Conservation (phyloP, 2,329 filamentous ascomycete species). For the Fusarium agapanthi region DNA sequence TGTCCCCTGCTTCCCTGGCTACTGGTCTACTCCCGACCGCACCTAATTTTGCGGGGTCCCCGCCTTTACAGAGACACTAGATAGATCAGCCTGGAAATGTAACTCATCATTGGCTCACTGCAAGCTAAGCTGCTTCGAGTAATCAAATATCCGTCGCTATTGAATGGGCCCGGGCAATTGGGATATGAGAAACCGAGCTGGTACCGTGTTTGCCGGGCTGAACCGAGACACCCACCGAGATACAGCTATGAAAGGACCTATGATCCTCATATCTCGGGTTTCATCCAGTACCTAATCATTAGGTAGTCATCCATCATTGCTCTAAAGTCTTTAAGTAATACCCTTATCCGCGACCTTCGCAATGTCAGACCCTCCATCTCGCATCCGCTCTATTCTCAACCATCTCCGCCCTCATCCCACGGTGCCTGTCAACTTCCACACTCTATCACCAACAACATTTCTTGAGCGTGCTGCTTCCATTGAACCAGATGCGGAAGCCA, state of each 20-base stretch:
- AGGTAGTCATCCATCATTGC: background rate
- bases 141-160: background rate
- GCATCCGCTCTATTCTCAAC: conserved; percentile 65
- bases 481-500: conserved; percentile 84
- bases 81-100: conserved; percentile 19
- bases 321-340: background rate
- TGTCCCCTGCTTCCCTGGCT: background rate
- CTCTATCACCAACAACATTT: conserved; percentile 87
- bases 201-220: conserved; percentile 40
- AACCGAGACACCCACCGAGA: conserved; percentile 37
- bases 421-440: conserved; percentile 71
- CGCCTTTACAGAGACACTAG: conserved; percentile 21
- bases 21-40: background rate
- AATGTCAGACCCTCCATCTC: conserved; percentile 72
- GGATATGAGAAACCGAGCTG: conserved; percentile 40
- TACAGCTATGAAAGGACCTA: conserved; percentile 36
- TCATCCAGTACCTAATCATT: background rate
- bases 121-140: conserved; percentile 21
- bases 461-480: conserved; percentile 86
- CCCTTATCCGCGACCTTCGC: conserved; percentile 13
- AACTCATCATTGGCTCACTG: conserved; percentile 25
- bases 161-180: conserved; percentile 22
- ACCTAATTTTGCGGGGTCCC: conserved; percentile 30
- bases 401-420: conserved; percentile 55
- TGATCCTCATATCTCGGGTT: background rate